These are phyloP conservation scores for Sporothrix luriei DNA, from an alignment of 2,329 filamentous ascomycete genomes.

Conservation along the genomic window DNA sequence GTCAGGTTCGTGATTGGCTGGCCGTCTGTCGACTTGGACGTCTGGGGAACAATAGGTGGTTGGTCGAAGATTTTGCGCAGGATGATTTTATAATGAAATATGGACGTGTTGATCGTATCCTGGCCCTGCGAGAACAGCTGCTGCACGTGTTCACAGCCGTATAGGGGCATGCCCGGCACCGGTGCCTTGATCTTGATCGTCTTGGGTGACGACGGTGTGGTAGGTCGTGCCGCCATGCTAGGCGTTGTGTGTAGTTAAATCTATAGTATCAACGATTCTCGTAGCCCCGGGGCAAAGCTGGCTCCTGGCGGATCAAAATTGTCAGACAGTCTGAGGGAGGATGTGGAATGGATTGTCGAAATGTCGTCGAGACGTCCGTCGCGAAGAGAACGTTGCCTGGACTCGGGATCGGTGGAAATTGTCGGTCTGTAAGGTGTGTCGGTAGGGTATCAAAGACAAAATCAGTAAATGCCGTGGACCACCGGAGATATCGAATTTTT, in stretches of 20 bases:
- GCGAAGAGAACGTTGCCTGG: neutral
- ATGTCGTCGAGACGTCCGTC: neutral
- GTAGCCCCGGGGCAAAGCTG: neutral
- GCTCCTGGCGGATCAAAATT: neutral
- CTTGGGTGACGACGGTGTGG: constrained; percentile 58
- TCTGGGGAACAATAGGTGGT: constrained; percentile 66
- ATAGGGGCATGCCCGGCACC: constrained; percentile 61
- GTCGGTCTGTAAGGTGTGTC: neutral
- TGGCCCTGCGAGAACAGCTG: constrained; percentile 63
- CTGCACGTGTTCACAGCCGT: constrained; percentile 73
- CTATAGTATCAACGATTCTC: neutral
- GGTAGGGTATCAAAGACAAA: neutral
- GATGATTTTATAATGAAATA: constrained; percentile 72
- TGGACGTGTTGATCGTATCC: constrained; percentile 67
- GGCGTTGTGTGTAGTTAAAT: neutral
- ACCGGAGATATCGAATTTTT: too few relatives aligned
- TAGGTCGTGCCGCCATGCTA: constrained; percentile 52
- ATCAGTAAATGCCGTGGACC: neutral
- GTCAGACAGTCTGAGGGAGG: neutral
- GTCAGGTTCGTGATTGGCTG: constrained; percentile 63
- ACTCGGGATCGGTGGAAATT: neutral
- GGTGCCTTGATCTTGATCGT: constrained; percentile 63
- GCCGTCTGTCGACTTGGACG: constrained; percentile 61
- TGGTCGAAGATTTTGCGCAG: constrained; percentile 71
- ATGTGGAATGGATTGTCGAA: neutral